Evolutionary conservation across 2,329 filamentous ascomycete species (phyloP).

Genomic region (Pyricularia grisea): DNA sequence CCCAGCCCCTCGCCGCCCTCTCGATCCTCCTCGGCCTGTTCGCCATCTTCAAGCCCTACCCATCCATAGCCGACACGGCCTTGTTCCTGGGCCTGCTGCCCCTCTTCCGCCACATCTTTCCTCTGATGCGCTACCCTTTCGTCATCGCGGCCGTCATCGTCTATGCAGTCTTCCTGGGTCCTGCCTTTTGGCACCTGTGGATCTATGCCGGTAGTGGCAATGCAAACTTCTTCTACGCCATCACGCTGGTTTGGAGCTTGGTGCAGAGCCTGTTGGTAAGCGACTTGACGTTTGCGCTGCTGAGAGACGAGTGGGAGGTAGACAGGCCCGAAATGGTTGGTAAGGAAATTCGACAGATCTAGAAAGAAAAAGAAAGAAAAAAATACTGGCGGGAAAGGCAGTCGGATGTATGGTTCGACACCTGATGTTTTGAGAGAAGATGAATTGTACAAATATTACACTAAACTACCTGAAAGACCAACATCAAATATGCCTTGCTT

Average conservation of each 20-base stretch:
- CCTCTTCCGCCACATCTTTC: constrained; percentile 85
- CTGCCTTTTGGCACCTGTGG: constrained; percentile 95
- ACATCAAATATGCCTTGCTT: neutral
- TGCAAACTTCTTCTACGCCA: constrained; percentile 98
- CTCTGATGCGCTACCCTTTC: constrained; percentile 89
- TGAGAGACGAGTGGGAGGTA: constrained; percentile 89
- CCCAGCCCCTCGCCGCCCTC: constrained; percentile 79
- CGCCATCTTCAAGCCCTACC: constrained; percentile 94
- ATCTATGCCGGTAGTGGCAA: constrained; percentile 97
- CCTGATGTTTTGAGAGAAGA: neutral
- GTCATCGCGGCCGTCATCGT: constrained; percentile 73
- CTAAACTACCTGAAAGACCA: neutral
- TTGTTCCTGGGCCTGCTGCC: constrained; percentile 77
- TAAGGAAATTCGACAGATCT: constrained; percentile 81
- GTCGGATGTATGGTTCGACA: neutral
- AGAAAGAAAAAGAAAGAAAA: no score
- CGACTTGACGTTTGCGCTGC: constrained; percentile 77
- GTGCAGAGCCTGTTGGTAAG: constrained; percentile 80
- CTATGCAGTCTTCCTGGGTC: constrained; percentile 82
- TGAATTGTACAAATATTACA: neutral
- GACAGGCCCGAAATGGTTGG: constrained; percentile 85
- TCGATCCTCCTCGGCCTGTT: constrained; percentile 82
- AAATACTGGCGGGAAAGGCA: neutral
- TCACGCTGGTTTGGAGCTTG: constrained; percentile 95
- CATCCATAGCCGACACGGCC: constrained; percentile 81